phyloP scores from a whole-genome alignment of 2,329 filamentous ascomycete genomes.

The Botrytis sinoallii region DNA sequence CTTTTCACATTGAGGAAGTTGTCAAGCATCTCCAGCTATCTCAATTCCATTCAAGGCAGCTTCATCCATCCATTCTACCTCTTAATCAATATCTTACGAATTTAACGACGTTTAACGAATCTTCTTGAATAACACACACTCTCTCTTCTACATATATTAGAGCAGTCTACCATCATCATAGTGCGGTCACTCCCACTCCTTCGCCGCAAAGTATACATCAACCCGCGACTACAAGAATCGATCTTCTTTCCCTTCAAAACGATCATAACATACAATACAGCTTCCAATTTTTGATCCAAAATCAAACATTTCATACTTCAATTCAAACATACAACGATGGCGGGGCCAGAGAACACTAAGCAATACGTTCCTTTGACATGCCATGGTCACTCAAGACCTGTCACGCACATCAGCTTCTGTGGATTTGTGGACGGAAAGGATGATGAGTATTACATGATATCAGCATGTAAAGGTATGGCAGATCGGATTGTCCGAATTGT shows the following conservation, averaged over 20 bases:
- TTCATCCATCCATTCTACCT: conserved; percentile 1
- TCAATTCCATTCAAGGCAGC: neutral
- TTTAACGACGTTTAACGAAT: conserved; percentile 38
- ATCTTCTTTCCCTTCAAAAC: neutral
- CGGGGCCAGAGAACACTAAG: conserved; percentile 32
- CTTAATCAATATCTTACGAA: conserved; percentile 29
- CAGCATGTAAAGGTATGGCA: conserved; percentile 62
- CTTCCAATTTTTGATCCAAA: neutral
- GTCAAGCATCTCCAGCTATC: neutral
- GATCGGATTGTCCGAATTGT: neutral
- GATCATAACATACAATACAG: neutral
- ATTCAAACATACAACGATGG: conserved; percentile 28
- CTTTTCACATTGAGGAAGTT: conserved; percentile 2
- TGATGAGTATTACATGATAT: conserved; percentile 70
- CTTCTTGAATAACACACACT: conserved; percentile 31
- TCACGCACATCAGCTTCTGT: conserved; percentile 72
- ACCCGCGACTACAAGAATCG: neutral
- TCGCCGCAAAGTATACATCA: neutral
- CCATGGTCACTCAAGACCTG: conserved; percentile 71
- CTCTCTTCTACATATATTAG: conserved; percentile 12
- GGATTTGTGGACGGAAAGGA: conserved; percentile 51
- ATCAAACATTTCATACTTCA: neutral
- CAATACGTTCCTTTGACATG: conserved; percentile 65
- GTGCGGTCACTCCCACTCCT: conserved; percentile 14
- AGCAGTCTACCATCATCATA: neutral